Base-by-base conservation (phyloP, 75 land plant genomes). In the Ceratopteris richardii region DNA sequence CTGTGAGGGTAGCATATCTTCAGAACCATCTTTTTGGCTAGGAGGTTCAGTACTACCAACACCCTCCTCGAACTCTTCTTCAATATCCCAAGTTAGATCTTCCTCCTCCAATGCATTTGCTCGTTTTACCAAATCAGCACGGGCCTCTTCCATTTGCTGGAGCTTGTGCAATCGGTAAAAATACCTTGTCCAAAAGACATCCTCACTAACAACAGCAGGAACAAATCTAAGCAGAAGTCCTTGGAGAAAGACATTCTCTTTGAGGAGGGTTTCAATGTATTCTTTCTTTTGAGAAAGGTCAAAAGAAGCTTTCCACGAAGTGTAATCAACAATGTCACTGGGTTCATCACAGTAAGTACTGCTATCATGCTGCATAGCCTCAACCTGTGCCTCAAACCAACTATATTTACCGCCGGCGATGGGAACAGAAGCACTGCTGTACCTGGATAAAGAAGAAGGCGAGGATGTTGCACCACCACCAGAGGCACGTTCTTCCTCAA, bases 41-140 rank as follows among this genome's bases (percentile, higher is more conserved):
- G 37, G 3, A 33, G 9, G 37, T 33, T 33, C 9, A 3, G 3
- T 9, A 33, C 9, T 9, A 33, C 33, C n/a, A 31, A 57, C 68
- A 24, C 65, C 73, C 10, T 67, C 78, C 10, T 77, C 80, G 19
- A 67, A 71, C 0, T 81, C 85, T 22, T 83, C 89, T 31, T 79
- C 72, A 53, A 76, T 84, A 62, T 82, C 83, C 70, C 78, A 76
- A 55, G 66, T 79, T 20, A 81, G 77, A 57, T 90, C 96, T 54
- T 90, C 95, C 20, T 89, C 84, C 30, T 79, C 85, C 2, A 52
- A 74, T 11, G 69, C 66, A 16, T 73, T 67, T 39, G 81, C 99
- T 52, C 98, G 54, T 55, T 95, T 95, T 37, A 95, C 96, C 54
- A 95, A 82, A 56, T 73, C 71, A 0, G 75, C 99, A 22, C 99